A percentile compares a stretch with the other conserved stretches of the same genome.
phyloP scores from a whole-genome alignment of 1,284 basidiomycete species.

The Fomitopsis betulina region DNA sequence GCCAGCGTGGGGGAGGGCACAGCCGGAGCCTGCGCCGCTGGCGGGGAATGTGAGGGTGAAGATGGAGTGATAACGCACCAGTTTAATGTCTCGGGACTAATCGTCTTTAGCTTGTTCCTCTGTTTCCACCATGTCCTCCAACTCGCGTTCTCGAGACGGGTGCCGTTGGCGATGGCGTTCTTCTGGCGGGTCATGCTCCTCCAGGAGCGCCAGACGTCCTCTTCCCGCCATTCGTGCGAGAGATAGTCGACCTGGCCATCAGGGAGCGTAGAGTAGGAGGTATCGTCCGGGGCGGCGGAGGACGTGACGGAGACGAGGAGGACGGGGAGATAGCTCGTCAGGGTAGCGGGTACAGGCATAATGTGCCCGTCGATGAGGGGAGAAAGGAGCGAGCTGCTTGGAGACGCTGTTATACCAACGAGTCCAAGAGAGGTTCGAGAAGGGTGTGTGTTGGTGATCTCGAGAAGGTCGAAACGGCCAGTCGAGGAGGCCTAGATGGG shows the following conservation, averaged over 20 bases:
- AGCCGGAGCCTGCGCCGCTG: background rate
- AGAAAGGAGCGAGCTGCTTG: slow-evolving; percentile 4
- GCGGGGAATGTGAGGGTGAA: slow-evolving; percentile 2
- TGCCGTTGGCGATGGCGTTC: slow-evolving; percentile 96
- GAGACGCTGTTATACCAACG: slow-evolving; percentile 2
- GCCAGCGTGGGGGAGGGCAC: slow-evolving; percentile 4
- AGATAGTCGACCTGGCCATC: slow-evolving; percentile 79
- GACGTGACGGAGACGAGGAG: slow-evolving; percentile 60
- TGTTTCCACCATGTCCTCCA: slow-evolving; percentile 99
- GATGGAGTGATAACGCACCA: slow-evolving; percentile 61
- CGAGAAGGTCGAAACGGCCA: background rate
- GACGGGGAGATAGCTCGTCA: slow-evolving; percentile 60
- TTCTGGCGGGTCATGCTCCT: slow-evolving; percentile 98
- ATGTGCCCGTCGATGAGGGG: slow-evolving; percentile 10
- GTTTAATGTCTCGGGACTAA: slow-evolving; percentile 96
- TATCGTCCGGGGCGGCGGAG: slow-evolving; percentile 61
- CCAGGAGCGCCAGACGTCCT: slow-evolving; percentile 99
- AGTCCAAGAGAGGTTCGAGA: slow-evolving; percentile 1
- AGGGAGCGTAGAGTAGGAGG: slow-evolving; percentile 57
- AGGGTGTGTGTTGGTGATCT: slow-evolving; percentile 1
- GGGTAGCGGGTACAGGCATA: slow-evolving; percentile 25
- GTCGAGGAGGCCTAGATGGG: background rate
- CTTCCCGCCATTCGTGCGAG: slow-evolving; percentile 95
- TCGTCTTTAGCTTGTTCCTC: slow-evolving; percentile 92
- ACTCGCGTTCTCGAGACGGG: slow-evolving; percentile 93